Conservation (phyloP, 257 asterid species). For the Eucommia ulmoides region DNA sequence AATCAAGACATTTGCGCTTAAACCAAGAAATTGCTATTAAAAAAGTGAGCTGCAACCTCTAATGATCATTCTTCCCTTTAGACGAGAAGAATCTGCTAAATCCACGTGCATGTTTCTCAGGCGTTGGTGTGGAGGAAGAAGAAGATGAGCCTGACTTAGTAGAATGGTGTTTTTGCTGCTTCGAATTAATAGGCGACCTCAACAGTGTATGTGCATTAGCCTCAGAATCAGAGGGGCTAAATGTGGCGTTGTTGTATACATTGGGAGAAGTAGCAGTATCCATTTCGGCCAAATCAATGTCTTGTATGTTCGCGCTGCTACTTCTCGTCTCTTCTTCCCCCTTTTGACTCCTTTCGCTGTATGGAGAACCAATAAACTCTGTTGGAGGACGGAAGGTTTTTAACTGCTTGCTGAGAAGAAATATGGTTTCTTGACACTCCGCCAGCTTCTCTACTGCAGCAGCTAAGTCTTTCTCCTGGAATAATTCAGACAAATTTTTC, state of each 20-base stretch:
- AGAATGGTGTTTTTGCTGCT: slow-evolving; percentile 37
- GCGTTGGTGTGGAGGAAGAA: slow-evolving; percentile 47
- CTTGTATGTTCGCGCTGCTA: slow-evolving; percentile 42
- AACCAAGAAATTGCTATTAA: slow-evolving; percentile 3
- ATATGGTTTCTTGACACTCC: slow-evolving; percentile 87
- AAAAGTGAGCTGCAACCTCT: slow-evolving; percentile 12
- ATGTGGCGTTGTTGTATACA: slow-evolving; percentile 26
- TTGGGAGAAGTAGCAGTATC: slow-evolving; percentile 28
- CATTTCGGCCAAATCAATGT: slow-evolving; percentile 31
- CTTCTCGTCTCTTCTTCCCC: slow-evolving; percentile 47
- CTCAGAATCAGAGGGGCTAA: slow-evolving; percentile 48
- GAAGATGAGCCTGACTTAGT: slow-evolving; percentile 60
- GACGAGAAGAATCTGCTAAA: slow-evolving; percentile 80
- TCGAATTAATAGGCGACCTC: slow-evolving; percentile 44
- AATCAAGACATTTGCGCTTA: neutral
- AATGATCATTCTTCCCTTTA: slow-evolving; percentile 38
- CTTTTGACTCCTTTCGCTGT: slow-evolving; percentile 23
- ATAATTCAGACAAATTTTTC: no score
- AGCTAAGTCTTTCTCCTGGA: slow-evolving; percentile 71
- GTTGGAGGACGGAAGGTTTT: slow-evolving; percentile 63
- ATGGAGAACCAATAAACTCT: slow-evolving; percentile 27
- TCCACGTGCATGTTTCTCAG: slow-evolving; percentile 72
- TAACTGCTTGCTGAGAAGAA: slow-evolving; percentile 80
- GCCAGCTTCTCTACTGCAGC: slow-evolving; percentile 91
- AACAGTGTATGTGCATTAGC: slow-evolving; percentile 33